A percentile compares a stretch with the other conserved stretches of the same genome.
phyloP scores from a whole-genome alignment of 345 rosid genomes.

The Trapa incisa region DNA sequence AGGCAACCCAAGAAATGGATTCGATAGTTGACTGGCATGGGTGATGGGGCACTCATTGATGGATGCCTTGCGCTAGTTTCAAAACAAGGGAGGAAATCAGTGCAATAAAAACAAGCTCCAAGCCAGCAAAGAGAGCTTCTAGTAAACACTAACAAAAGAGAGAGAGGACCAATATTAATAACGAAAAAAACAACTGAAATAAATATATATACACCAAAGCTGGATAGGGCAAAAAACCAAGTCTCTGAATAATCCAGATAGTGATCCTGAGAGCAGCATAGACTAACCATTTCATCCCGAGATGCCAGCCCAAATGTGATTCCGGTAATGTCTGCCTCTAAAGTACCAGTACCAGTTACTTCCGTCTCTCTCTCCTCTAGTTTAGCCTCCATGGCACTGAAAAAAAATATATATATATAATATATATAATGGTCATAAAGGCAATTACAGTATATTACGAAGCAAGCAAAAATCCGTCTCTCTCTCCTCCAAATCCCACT shows the following conservation, averaged over 20 bases:
- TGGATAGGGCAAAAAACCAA: background rate
- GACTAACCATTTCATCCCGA: slow-evolving; percentile 64
- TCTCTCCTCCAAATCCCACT: too few relatives aligned
- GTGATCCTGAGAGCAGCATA: slow-evolving; percentile 4
- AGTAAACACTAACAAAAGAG: background rate
- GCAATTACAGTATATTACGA: background rate
- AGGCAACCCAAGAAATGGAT: slow-evolving; percentile 85
- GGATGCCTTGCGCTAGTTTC: slow-evolving; percentile 47
- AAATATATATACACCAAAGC: background rate
- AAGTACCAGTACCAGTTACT: slow-evolving; percentile 26
- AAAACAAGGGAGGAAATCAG: slow-evolving; percentile 2
- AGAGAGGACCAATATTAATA: background rate
- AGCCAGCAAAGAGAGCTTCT: background rate
- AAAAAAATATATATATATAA: background rate
- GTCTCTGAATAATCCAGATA: background rate
- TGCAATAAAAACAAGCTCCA: background rate
- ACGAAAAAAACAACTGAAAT: background rate
- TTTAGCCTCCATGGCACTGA: slow-evolving; percentile 1
- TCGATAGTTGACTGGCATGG: slow-evolving; percentile 67
- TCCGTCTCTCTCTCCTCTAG: slow-evolving; percentile 32
- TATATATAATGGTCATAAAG: background rate
- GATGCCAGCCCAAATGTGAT: slow-evolving; percentile 60
- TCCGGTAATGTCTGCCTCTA: slow-evolving; percentile 59
- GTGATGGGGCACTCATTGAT: slow-evolving; percentile 53
- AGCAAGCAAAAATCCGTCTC: too few relatives aligned